These are phyloP conservation scores for Candida sp. DNA, from an alignment of 1,139 yeast species.

Conservation along the genomic window DNA sequence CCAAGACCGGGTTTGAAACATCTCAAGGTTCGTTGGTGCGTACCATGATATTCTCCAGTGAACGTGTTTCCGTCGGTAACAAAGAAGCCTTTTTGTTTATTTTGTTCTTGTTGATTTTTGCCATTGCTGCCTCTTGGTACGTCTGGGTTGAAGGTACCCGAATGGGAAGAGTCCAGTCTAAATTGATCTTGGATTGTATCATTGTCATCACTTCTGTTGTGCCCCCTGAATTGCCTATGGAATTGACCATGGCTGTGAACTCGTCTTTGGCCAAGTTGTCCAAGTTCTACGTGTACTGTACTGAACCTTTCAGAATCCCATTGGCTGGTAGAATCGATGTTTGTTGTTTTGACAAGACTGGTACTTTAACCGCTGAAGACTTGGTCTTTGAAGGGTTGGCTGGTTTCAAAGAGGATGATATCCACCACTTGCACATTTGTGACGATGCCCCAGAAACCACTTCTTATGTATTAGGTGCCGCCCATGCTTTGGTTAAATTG, in stretches of 20 bases:
- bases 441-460: slow-evolving; percentile 68
- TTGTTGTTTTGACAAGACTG: slow-evolving; percentile 98
- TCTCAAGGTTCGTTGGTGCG: slow-evolving; percentile 98
- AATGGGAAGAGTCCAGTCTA: slow-evolving; percentile 95
- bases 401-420: slow-evolving; percentile 64
- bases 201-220: slow-evolving; percentile 97
- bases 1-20: slow-evolving; percentile 97
- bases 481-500: slow-evolving; percentile 91
- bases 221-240: slow-evolving; percentile 99
- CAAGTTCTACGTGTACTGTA: slow-evolving; percentile 91
- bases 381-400: slow-evolving; percentile 96
- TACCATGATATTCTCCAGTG: slow-evolving; percentile 97
- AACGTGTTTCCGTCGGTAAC: slow-evolving; percentile 96
- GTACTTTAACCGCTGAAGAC: slow-evolving; percentile 98
- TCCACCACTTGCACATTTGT: slow-evolving; percentile 61
- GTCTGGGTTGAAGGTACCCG: slow-evolving; percentile 98
- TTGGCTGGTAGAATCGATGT: slow-evolving; percentile 98
- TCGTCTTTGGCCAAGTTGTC: slow-evolving; percentile 86
- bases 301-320: slow-evolving; percentile 98
- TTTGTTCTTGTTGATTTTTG: slow-evolving; percentile 85
- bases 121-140: slow-evolving; percentile 96
- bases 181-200: slow-evolving; percentile 93
- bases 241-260: slow-evolving; percentile 97
- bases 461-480: slow-evolving; percentile 84
- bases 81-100: slow-evolving; percentile 94